Base-by-base conservation (phyloP, 2,329 filamentous ascomycete genomes). In the Dothidotthia symphoricarpi region DNA sequence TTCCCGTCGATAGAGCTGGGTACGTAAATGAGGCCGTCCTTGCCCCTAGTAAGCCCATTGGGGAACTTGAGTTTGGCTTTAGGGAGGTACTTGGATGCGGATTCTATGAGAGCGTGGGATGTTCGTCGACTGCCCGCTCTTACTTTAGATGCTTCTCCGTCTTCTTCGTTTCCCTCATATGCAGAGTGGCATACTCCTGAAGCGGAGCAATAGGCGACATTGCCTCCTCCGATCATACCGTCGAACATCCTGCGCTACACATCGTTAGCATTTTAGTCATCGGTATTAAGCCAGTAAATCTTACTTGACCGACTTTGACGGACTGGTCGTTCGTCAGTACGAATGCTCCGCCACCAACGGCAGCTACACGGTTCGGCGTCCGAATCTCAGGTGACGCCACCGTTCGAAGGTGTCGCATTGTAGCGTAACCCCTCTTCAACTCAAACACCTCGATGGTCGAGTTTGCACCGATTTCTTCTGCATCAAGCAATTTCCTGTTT, bases 311-410 rank as follows among this genome's bases (percentile, higher is more conserved):
- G 14, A 49, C 41, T 24, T 55, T 59, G 2, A 31, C 44, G n/a
- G 54, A 57, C 17, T 62, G 57, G 25, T 62, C 57, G 16, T 61
- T 61, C 3, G 48, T 54, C 7, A 58, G 43, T 3, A 58, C 37
- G 24, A 61, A 57, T 0, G 43, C 51, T 13, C 53, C 51, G 17
- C 41, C 46, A 2, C 43, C 47, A 6, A 61, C 15, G 2, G 51
- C 45, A 2, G 53, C 54, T 3, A 58, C 43, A n/a, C 57, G 49
- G 28, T 61, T 61, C 4, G 54, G 53, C 0, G 51, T 47, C 36
- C 25, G 45, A n/a, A 61, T 38, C n/a, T 45, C 43, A 9, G 41
- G 36, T 1, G 52, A 57, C 8, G 30, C 33, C 4, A 61, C 16
- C 1, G 55, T 61, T 11, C 54, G 42, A 0, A 58, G 22, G 41